phyloP scores from a whole-genome alignment of 805 yeast species.

The Zygotorulaspora florentina region DNA sequence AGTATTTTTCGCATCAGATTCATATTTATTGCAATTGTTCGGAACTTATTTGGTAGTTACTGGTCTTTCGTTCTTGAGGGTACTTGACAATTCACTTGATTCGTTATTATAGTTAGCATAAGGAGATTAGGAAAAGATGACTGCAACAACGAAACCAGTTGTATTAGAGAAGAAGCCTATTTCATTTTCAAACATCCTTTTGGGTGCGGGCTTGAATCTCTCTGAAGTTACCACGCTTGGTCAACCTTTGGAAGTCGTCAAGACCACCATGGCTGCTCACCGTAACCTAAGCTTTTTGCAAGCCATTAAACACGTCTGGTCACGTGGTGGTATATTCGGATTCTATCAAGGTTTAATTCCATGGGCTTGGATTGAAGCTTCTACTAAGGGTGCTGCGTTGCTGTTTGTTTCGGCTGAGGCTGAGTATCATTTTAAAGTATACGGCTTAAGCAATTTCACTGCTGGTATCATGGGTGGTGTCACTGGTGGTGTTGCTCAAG shows the following conservation, averaged over 20 bases:
- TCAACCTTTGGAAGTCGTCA: slow-evolving; percentile 92
- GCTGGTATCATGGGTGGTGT: slow-evolving; percentile 96
- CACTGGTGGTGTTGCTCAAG: slow-evolving; percentile 93
- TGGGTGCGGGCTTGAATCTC: slow-evolving; percentile 91
- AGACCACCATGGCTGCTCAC: slow-evolving; percentile 98
- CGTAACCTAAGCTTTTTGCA: slow-evolving; percentile 62
- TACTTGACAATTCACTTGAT: neutral
- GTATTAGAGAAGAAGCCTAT: slow-evolving; percentile 74
- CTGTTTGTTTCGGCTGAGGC: slow-evolving; percentile 90
- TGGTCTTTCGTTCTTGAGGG: neutral
- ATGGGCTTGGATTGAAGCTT: slow-evolving; percentile 99
- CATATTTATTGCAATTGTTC: neutral
- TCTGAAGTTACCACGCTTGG: slow-evolving; percentile 93
- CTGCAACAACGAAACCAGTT: slow-evolving; percentile 11
- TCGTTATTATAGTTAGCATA: neutral
- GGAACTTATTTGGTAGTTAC: neutral
- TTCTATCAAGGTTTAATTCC: slow-evolving; percentile 97
- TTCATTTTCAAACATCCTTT: slow-evolving; percentile 79
- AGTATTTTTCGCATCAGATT: no score
- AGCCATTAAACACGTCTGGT: slow-evolving; percentile 75
- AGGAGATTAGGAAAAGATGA: neutral
- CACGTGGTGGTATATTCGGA: slow-evolving; percentile 88
- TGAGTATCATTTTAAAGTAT: slow-evolving; percentile 64
- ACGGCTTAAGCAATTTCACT: slow-evolving; percentile 67
- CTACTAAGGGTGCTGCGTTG: slow-evolving; percentile 97